Percentiles rank a stretch among this genome's conserved stretches.
Conservation (phyloP, 371 early-diverging fungal species). For the Mortierella polycephala region DNA sequence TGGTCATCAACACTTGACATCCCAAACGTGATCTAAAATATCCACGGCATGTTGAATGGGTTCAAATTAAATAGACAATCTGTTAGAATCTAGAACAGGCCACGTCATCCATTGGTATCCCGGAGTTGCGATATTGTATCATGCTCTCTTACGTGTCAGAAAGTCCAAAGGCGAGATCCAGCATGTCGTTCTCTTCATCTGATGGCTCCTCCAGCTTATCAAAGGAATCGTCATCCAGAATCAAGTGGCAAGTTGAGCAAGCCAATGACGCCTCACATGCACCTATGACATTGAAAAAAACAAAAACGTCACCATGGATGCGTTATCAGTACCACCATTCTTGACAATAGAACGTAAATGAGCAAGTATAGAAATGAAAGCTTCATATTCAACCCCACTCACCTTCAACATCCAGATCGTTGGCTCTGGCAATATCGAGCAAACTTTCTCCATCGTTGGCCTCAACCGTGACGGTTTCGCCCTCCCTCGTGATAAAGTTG, state of each 20-base stretch:
- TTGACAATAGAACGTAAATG: too few relatives aligned
- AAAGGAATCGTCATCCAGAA: conserved; percentile 88
- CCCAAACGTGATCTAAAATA: conserved; percentile 90
- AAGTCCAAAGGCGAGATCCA: conserved; percentile 98
- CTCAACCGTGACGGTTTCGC: conserved; percentile 78
- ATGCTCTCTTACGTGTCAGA: conserved; percentile 86
- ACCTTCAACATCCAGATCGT: conserved; percentile 98
- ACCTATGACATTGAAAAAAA: conserved; percentile 58
- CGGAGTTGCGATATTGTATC: not conserved
- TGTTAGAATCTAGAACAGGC: not conserved
- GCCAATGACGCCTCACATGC: conserved; percentile 99
- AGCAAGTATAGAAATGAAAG: too few relatives aligned
- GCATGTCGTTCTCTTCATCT: conserved; percentile 99
- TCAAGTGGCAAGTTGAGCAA: conserved; percentile 98
- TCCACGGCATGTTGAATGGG: not conserved
- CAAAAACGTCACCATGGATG: not conserved
- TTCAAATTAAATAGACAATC: not conserved
- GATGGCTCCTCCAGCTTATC: conserved; percentile 92
- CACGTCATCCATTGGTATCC: too few relatives aligned
- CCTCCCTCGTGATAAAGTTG: conserved; percentile 76
- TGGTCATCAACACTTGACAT: conserved; percentile 92
- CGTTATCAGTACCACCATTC: too few relatives aligned
- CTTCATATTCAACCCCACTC: conserved; percentile 13
- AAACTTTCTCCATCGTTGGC: conserved; percentile 90
- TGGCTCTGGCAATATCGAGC: conserved; percentile 95